These are phyloP conservation scores for Yamadazyma kanchanaburiensis DNA, from an alignment of 1,139 yeast species.

Conservation along the genomic window DNA sequence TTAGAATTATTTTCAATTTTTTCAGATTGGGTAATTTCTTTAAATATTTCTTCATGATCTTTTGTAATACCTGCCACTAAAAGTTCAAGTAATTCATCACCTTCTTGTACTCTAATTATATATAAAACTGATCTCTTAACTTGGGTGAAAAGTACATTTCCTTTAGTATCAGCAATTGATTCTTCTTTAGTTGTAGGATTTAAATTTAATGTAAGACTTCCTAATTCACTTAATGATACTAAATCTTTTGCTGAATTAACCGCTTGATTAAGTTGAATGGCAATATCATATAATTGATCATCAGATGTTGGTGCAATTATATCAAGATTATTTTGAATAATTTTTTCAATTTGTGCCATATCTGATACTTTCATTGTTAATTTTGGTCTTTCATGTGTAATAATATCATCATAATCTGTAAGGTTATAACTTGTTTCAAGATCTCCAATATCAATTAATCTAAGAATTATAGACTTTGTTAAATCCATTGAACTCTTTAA, in stretches of 20 bases:
- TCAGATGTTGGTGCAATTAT: conserved; percentile 45
- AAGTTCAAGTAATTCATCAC: conserved; percentile 68
- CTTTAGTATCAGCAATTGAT: conserved; percentile 41
- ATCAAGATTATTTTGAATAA: conserved; percentile 53
- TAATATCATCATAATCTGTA: conserved; percentile 69
- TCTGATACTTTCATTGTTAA: conserved; percentile 63
- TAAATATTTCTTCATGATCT: conserved; percentile 63
- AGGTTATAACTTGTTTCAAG: conserved; percentile 61
- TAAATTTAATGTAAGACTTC: conserved; percentile 36
- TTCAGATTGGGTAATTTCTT: conserved; percentile 52
- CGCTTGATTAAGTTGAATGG: conserved; percentile 28
- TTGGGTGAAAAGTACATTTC: conserved; percentile 63
- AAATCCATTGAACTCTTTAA: conserved; percentile 49
- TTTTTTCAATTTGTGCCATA: conserved; percentile 58
- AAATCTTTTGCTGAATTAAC: conserved; percentile 37
- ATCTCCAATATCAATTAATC: conserved; percentile 53
- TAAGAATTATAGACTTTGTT: conserved; percentile 40
- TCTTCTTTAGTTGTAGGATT: conserved; percentile 52
- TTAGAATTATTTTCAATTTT: conserved; percentile 17
- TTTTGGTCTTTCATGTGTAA: conserved; percentile 62
- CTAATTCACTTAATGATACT: conserved; percentile 40
- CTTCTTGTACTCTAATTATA: conserved; percentile 78
- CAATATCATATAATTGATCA: conserved; percentile 54
- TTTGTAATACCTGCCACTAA: conserved; percentile 69
- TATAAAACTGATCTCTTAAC: conserved; percentile 79